Evolutionary conservation across 2,329 filamentous ascomycete genomes (phyloP).

Genomic region (Laburnicola sp.): DNA sequence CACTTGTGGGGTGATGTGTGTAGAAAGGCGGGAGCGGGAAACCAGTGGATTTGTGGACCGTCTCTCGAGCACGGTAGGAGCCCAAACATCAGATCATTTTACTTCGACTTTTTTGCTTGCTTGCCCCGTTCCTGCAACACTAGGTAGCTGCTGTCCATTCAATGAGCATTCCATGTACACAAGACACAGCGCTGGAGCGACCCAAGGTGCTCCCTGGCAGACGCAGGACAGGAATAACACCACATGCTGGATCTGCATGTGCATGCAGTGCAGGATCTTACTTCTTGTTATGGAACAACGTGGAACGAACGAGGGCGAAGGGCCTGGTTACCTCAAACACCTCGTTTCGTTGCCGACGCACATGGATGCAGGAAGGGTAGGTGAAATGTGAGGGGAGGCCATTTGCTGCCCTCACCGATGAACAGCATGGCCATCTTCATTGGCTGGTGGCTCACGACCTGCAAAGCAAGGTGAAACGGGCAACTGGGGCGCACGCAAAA

Average conservation of each 20-base stretch:
- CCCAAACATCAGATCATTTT: not conserved
- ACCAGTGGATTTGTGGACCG: not conserved
- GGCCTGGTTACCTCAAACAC: conserved; percentile 19
- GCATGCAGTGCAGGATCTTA: not conserved
- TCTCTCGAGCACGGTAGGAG: conserved; percentile 3
- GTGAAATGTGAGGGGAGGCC: conserved; percentile 4
- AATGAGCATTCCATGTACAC: not conserved
- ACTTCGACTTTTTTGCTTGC: not conserved
- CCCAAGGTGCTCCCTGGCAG: not conserved
- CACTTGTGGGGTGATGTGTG: not conserved
- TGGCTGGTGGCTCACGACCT: not conserved
- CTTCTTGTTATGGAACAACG: conserved; percentile 24
- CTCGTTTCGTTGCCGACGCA: conserved; percentile 17
- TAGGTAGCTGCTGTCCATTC: not conserved
- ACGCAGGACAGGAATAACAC: not conserved
- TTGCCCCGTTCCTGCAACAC: not conserved
- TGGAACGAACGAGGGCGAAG: conserved; percentile 31
- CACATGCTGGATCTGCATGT: not conserved
- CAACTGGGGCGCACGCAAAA: not conserved
- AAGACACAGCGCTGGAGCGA: not conserved
- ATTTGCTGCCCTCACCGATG: not conserved
- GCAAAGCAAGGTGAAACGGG: not conserved
- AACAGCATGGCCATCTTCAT: not conserved
- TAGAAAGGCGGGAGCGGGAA: not conserved
- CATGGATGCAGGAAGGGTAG: conserved; percentile 7